These are phyloP conservation scores for Aspergillus sp. DNA, from an alignment of 2,329 filamentous ascomycete species.

Conservation along the genomic window DNA sequence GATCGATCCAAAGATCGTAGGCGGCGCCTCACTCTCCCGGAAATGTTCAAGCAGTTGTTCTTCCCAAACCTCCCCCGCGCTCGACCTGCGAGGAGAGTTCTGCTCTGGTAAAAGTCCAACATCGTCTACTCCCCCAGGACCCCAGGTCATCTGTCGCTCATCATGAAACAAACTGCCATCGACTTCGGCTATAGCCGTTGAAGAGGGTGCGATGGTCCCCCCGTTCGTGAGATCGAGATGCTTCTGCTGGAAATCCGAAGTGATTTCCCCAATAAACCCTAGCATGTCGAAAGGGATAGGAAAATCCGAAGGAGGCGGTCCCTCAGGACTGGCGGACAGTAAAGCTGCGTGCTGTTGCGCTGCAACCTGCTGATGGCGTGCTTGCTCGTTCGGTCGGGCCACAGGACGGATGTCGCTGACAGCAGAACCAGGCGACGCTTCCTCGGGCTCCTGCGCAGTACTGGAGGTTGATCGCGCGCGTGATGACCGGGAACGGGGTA, in stretches of 20 bases:
- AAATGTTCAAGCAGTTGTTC: conserved; percentile 33
- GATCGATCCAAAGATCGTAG: conserved; percentile 32
- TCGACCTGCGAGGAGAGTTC: not conserved
- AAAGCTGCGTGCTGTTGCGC: not conserved
- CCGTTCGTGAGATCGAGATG: conserved; percentile 32
- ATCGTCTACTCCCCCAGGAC: not conserved
- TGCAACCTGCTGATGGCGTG: not conserved
- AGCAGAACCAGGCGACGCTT: conserved; percentile 10
- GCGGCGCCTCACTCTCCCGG: conserved; percentile 26
- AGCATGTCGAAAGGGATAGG: conserved; percentile 33
- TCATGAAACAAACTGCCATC: not conserved
- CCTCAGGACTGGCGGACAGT: not conserved
- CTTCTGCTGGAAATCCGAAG: conserved; percentile 35
- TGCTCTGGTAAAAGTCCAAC: not conserved
- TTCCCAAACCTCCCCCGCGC: conserved; percentile 14
- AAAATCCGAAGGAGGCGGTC: conserved; percentile 9
- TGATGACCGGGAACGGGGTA: conserved; percentile 3
- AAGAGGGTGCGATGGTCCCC: not conserved
- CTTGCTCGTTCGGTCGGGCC: conserved; percentile 25
- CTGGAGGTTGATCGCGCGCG: not conserved
- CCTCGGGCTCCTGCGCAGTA: not conserved
- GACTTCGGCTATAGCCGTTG: not conserved
- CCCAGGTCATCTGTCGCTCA: conserved; percentile 11
- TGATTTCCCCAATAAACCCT: conserved; percentile 38
- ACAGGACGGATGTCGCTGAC: conserved; percentile 31